Evolutionary conservation across 208 protist species (phyloP).

Genomic region (Trypanosoma platydactyli): DNA sequence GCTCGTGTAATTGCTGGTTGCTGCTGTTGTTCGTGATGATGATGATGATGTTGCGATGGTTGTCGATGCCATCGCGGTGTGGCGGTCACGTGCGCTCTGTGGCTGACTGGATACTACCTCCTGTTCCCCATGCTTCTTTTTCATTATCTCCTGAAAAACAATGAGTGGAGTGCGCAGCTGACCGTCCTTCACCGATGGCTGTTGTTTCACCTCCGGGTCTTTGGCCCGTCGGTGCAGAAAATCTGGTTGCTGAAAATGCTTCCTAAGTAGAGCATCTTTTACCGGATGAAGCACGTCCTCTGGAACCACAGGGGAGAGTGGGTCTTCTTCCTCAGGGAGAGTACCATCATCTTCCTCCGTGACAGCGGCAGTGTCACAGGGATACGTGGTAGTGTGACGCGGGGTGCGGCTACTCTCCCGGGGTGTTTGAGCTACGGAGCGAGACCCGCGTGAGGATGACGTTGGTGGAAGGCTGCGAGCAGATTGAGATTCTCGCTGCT

Average conservation of each 20-base stretch:
- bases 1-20: constrained; percentile 22
- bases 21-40: not conserved
- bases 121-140: constrained; percentile 51
- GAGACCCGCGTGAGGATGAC: constrained; percentile 31
- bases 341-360: constrained; percentile 35
- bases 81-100: constrained; percentile 13
- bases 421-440: constrained; percentile 24
- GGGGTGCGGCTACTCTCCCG: constrained; percentile 33
- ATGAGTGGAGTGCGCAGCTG: constrained; percentile 71
- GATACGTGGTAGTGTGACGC: constrained; percentile 15
- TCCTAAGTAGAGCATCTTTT: constrained; percentile 54
- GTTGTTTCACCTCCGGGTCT: constrained; percentile 47
- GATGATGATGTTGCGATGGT: no score
- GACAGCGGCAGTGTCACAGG: constrained; percentile 20
- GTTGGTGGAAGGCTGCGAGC: not conserved
- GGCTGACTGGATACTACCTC: constrained; percentile 19
- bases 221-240: constrained; percentile 48
- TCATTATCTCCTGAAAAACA: constrained; percentile 77
- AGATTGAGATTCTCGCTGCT: constrained; percentile 14
- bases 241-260: constrained; percentile 37
- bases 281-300: constrained; percentile 57
- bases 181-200: constrained; percentile 62
- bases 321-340: constrained; percentile 68
- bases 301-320: constrained; percentile 54
- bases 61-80: no score